phyloP scores from a whole-genome alignment of 176 grass and related monocot genomes.

The Carex parvula region DNA sequence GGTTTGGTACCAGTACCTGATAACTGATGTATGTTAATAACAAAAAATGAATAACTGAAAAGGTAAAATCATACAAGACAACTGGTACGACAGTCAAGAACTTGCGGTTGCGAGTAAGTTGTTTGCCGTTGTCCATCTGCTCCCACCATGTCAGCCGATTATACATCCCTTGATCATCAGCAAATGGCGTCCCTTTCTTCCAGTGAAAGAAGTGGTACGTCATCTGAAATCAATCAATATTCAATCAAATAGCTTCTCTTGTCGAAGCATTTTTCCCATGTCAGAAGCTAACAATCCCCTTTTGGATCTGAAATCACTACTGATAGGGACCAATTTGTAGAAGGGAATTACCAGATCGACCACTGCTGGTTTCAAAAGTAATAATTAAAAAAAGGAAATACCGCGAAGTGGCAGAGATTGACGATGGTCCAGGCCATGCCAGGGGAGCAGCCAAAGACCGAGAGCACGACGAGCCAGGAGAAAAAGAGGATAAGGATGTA shows the following conservation, averaged over 20 bases:
- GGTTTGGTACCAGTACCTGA: no score
- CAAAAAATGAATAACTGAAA: not conserved
- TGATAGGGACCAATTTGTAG: not conserved
- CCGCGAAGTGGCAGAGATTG: constrained; percentile 77
- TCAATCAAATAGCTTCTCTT: not conserved
- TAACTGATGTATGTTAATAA: not conserved
- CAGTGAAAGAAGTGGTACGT: constrained; percentile 96
- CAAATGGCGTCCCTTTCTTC: constrained; percentile 89
- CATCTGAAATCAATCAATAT: constrained; percentile 45
- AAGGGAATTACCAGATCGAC: not conserved
- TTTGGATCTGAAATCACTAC: not conserved
- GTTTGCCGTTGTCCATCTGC: constrained; percentile 88
- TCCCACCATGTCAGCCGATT: constrained; percentile 92
- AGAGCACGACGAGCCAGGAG: constrained; percentile 86
- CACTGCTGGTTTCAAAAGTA: not conserved
- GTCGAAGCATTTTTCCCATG: not conserved
- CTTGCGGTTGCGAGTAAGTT: constrained; percentile 85
- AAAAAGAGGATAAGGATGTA: constrained; percentile 96
- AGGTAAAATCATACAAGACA: constrained; percentile 47
- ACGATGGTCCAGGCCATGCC: constrained; percentile 85
- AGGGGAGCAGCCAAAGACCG: constrained; percentile 57
- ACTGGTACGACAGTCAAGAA: constrained; percentile 80
- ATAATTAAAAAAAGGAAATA: constrained; percentile 3
- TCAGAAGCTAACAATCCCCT: not conserved
- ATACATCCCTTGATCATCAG: constrained; percentile 88